Evolutionary conservation across 2,329 filamentous ascomycete species (phyloP), one percentile per base, ranked within the genome.

Genomic region (Coniella vitis): DNA sequence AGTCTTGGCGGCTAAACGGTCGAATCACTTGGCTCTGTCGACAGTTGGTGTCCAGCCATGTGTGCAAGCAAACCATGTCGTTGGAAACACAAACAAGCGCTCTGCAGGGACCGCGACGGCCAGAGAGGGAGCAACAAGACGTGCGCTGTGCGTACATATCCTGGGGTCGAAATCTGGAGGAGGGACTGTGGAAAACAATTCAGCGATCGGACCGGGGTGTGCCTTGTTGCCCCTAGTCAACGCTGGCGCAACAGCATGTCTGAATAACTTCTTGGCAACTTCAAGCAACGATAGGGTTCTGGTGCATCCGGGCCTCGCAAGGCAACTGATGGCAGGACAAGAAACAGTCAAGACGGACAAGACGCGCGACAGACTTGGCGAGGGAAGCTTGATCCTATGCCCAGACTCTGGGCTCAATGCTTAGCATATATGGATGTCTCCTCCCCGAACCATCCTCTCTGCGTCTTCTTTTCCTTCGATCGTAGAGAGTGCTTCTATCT

Each of bases 401-500:
- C 12, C 13, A 17, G 19, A 9, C 38, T 31, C 22, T 14, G 22
- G 8, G 21, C 9, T 10, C 7, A 21, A 16, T 29, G 22, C 19
- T 31, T 41, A n/a, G 17, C 48, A 55, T 67, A 67, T 67, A 67
- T 65, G 57, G 61, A 57, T 48, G 49, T 47, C 41, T 56, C 54
- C 39, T 31, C 20, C 20, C 14, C 36, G 13, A 5, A 12, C 38
- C 38, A 36, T 45, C n/a, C n/a, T n/a, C n/a, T n/a, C n/a, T n/a
- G n/a, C n/a, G n/a, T 43, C 7, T 38, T 29, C 10, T 29, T 29
- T 10, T 29, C 10, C 10, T 41, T 7, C 36, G 48, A 40, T 53
- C 55, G 55, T 4, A 3, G 20, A 9, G 9, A 8, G 16, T 39
- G 38, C 20, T 39, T 16, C 12, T 22, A 7, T 12, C 36, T 39